These are phyloP conservation scores for Trichosanthes truncata DNA, from an alignment of 306 rosid genomes.

Conservation along the genomic window DNA sequence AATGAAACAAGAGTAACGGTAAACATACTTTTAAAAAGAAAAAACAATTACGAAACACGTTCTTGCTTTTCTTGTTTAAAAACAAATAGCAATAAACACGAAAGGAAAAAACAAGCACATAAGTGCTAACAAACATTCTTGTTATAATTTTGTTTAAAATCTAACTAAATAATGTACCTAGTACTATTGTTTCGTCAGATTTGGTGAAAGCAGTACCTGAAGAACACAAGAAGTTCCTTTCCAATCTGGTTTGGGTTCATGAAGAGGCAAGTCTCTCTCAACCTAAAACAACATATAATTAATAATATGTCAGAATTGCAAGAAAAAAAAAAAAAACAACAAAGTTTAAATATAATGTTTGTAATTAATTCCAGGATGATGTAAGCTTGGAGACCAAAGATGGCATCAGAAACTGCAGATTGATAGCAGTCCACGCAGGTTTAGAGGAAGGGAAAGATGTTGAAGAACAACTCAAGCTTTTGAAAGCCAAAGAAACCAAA, in stretches of 20 bases:
- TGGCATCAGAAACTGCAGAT: conserved; percentile 45
- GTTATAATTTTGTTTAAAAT: too few relatives aligned
- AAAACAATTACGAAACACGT: too few relatives aligned
- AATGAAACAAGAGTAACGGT: too few relatives aligned
- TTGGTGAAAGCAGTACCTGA: conserved; percentile 82
- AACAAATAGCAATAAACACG: too few relatives aligned
- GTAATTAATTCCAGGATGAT: conserved; percentile 41
- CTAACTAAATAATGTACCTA: too few relatives aligned
- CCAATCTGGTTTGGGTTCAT: conserved; percentile 78
- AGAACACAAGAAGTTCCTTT: conserved; percentile 81
- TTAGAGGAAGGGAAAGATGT: conserved; percentile 51
- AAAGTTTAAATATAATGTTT: not conserved
- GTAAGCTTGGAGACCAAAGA: conserved; percentile 50
- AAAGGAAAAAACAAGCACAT: too few relatives aligned
- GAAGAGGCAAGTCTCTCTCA: conserved; percentile 51
- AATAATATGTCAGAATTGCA: not conserved
- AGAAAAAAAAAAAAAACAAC: not conserved
- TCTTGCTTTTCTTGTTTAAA: too few relatives aligned
- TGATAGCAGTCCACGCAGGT: conserved; percentile 95
- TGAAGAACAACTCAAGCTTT: conserved; percentile 45
- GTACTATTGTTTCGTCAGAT: conserved; percentile 43
- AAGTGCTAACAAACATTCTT: too few relatives aligned
- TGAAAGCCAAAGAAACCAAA: conserved; percentile 60
- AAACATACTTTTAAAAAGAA: too few relatives aligned
- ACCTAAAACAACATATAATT: not conserved